These are phyloP conservation scores for Paraleonurus japonicus DNA, from an alignment of 257 asterid species.

Conservation along the genomic window DNA sequence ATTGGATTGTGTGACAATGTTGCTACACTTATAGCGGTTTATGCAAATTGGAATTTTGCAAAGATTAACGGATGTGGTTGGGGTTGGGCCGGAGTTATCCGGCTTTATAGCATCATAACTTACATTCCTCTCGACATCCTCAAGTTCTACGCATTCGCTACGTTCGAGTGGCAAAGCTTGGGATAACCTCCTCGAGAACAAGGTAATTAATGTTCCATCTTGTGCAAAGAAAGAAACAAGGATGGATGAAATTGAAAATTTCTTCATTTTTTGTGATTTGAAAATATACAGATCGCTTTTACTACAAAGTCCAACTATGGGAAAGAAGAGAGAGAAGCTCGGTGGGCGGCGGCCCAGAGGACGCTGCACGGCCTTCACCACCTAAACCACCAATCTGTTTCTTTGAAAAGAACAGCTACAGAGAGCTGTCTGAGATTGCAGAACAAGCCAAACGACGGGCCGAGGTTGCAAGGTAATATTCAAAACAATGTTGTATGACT, in stretches of 20 bases:
- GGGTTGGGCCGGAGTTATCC: conserved; percentile 98
- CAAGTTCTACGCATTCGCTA: conserved; percentile 80
- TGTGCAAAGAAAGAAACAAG: background rate
- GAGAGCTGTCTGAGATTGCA: conserved; percentile 89
- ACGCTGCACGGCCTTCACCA: conserved; percentile 88
- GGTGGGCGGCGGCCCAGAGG: conserved; percentile 95
- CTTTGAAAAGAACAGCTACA: conserved; percentile 70
- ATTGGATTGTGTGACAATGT: conserved; percentile 38
- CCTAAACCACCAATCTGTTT: conserved; percentile 55
- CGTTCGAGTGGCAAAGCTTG: conserved; percentile 85
- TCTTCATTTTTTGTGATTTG: background rate
- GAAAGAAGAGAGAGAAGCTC: conserved; percentile 93
- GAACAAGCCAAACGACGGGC: conserved; percentile 94
- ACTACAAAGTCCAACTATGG: conserved; percentile 91
- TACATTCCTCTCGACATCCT: conserved; percentile 78
- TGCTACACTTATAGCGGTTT: conserved; percentile 85
- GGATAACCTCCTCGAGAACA: conserved; percentile 76
- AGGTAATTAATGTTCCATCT: conserved; percentile 34
- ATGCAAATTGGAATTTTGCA: conserved; percentile 88
- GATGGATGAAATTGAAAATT: background rate
- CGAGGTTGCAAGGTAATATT: conserved; percentile 77
- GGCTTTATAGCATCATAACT: conserved; percentile 70
- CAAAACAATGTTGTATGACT: background rate
- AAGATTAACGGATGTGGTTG: conserved; percentile 83
- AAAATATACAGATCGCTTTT: conserved; percentile 63